These are phyloP conservation scores for Aristolochia californica DNA, from an alignment of 164 flowering plant species.

Conservation along the genomic window DNA sequence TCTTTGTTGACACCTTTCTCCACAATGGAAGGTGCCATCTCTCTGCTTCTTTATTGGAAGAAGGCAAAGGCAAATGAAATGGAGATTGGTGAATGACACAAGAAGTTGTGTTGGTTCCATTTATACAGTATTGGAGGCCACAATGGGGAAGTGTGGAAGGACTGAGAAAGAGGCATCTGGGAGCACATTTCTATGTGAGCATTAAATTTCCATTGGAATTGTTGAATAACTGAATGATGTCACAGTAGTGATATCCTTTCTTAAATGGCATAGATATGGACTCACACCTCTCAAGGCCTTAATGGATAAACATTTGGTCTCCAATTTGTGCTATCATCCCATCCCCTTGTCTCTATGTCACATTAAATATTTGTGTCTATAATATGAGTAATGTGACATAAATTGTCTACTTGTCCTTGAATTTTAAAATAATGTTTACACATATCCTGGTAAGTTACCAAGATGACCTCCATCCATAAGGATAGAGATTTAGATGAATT, in stretches of 20 bases:
- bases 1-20: slow-evolving; percentile 17
- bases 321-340: too few relatives aligned
- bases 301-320: too few relatives aligned
- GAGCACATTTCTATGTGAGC: not conserved
- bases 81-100: not conserved
- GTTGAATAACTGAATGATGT: slow-evolving; percentile 3
- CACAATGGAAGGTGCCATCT: slow-evolving; percentile 17
- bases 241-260: not conserved
- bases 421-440: too few relatives aligned
- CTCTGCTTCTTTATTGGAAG: not conserved
- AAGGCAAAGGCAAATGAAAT: not conserved
- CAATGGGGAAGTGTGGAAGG: not conserved
- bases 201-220: slow-evolving; percentile 1
- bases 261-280: slow-evolving; percentile 2
- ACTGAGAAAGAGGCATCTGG: not conserved
- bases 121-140: too few relatives aligned
- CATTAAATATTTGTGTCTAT: too few relatives aligned
- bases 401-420: too few relatives aligned
- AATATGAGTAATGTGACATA: too few relatives aligned
- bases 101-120: not conserved
- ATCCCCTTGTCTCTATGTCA: too few relatives aligned
- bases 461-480: too few relatives aligned
- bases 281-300: slow-evolving; percentile 1
- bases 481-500: too few relatives aligned
- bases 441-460: too few relatives aligned